Evolutionary conservation across 176 grass and related monocot species (phyloP), one percentile per base, ranked within the genome.

Genomic region (Triticum aestivum): DNA sequence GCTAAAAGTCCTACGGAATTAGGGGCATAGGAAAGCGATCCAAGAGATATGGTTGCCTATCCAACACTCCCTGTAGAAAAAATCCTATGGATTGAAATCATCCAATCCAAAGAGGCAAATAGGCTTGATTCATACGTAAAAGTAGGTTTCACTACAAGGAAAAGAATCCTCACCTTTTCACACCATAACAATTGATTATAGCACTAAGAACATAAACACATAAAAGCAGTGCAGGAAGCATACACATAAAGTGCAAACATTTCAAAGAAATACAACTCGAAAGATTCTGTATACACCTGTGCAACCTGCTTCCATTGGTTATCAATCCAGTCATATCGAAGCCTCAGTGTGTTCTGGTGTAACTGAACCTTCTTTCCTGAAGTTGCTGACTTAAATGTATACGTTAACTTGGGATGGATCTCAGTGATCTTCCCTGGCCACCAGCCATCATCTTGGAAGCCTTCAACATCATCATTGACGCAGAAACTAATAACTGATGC

Each of bases 391-490:
- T 88, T 86, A 61, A 90, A 88, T 79, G 79, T 82, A 74, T 90
- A 97, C 6, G 30, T 63, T 63, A 64, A 75, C 24, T 84, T 45
- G 5, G 69, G 58, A 79, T 78, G 77, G 83, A 92, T 63, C 30
- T 92, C 86, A 41, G 84, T 87, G 51, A 97, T 79, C 6, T 85
- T 58, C 17, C 91, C 91, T 44, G 75, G 72, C 87, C 91, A 95
- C 92, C 95, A 97, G 62, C 85, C 87, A 84, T 82, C 71, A 15
- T 61, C 73, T 66, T 90, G 75, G 75, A 91, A 93, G 45, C 82
- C 92, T 86, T 95, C 92, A 77, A 95, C 89, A 62, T 89, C 76
- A 87, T 93, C 92, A 83, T 81, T 65, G 20, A 93, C 8, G 52
- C 79, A 86, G 64, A 97, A 93, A 33, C 33, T 79, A 65, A 88